Evolutionary conservation across 2,329 filamentous ascomycete species (phyloP).

Genomic region (Penicillium sp.): DNA sequence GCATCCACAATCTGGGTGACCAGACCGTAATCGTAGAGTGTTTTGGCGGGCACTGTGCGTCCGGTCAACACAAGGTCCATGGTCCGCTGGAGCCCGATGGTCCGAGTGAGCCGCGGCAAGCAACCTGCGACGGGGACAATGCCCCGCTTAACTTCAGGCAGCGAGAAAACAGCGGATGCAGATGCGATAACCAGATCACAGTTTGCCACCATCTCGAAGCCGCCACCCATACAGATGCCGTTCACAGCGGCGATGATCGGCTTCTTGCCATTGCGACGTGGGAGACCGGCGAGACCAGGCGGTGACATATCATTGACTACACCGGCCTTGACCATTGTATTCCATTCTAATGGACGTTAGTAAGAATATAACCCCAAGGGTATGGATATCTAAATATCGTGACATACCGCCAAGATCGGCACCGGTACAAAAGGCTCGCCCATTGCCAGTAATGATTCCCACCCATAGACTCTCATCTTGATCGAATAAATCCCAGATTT

Average conservation of each 20-base stretch:
- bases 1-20: constrained; percentile 65
- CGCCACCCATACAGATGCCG: constrained; percentile 72
- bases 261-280: constrained; percentile 68
- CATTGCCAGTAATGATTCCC: constrained; percentile 64
- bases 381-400: not conserved
- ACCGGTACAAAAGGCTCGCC: constrained; percentile 67
- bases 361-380: not conserved
- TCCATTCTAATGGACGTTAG: constrained; percentile 52
- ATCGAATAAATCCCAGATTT: constrained; percentile 63
- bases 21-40: constrained; percentile 66
- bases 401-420: constrained; percentile 55
- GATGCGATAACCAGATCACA: constrained; percentile 64
- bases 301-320: constrained; percentile 37
- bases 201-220: constrained; percentile 74
- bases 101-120: constrained; percentile 65
- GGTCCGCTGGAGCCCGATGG: constrained; percentile 68
- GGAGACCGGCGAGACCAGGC: constrained; percentile 66
- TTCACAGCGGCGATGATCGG: constrained; percentile 77
- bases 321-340: constrained; percentile 43
- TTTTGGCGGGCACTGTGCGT: constrained; percentile 57
- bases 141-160: constrained; percentile 72
- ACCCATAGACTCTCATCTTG: constrained; percentile 61
- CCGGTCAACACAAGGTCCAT: constrained; percentile 71
- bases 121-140: constrained; percentile 72
- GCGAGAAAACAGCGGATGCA: constrained; percentile 59